Percentiles rank a stretch among this genome's conserved stretches.
phyloP scores from a whole-genome alignment of 2,329 filamentous ascomycete genomes.

The Ascochyta koolunga region DNA sequence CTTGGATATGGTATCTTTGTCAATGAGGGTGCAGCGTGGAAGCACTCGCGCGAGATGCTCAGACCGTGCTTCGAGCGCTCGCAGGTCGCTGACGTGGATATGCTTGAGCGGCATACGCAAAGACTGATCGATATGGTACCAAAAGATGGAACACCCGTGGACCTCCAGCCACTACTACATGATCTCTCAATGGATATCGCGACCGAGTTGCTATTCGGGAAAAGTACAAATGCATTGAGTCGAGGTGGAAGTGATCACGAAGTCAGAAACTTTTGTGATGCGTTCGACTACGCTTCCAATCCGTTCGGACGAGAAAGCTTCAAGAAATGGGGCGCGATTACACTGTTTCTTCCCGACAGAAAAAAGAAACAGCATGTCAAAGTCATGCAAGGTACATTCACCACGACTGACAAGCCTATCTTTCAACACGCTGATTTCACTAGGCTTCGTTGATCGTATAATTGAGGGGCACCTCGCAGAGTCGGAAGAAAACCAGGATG shows the following conservation, averaged over 20 bases:
- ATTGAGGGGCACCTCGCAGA: not conserved
- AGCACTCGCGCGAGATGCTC: slow-evolving; percentile 36
- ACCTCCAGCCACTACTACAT: slow-evolving; percentile 37
- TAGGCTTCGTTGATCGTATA: slow-evolving; percentile 11
- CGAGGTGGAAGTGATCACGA: slow-evolving; percentile 2
- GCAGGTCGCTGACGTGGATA: slow-evolving; percentile 29
- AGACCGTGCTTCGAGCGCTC: slow-evolving; percentile 35
- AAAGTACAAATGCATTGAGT: slow-evolving; percentile 24
- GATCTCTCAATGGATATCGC: slow-evolving; percentile 32
- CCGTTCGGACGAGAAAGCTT: slow-evolving; percentile 21
- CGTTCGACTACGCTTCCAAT: slow-evolving; percentile 31
- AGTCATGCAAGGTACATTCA: slow-evolving; percentile 21
- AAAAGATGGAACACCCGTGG: slow-evolving; percentile 25
- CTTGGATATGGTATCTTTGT: slow-evolving; percentile 37
- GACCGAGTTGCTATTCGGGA: slow-evolving; percentile 37
- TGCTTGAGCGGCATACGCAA: slow-evolving; percentile 30
- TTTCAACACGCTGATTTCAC: not conserved
- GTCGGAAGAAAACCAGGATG: not conserved
- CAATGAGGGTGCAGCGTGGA: slow-evolving; percentile 34
- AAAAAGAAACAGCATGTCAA: slow-evolving; percentile 21
- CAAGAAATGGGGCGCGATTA: slow-evolving; percentile 20
- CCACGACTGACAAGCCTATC: no score
- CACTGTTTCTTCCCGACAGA: slow-evolving; percentile 22
- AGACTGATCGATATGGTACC: slow-evolving; percentile 29
- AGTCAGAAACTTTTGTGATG: slow-evolving; percentile 23